Base-by-base conservation (phyloP, 2,329 filamentous ascomycete species). In the Ramichloridium luteum region DNA sequence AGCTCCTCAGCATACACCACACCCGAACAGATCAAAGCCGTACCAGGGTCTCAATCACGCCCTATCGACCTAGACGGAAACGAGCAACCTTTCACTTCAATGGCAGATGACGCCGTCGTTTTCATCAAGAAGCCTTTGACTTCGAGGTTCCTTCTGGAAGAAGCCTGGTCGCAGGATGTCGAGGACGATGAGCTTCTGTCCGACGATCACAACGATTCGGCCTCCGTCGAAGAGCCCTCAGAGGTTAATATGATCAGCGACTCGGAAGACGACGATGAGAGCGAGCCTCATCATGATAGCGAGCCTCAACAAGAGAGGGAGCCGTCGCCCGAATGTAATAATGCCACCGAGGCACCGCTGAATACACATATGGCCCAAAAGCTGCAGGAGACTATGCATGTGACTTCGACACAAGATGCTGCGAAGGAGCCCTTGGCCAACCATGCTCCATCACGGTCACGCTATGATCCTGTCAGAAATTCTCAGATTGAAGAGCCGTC, bases 1-100 rank as follows among this genome's bases (percentile, higher is more conserved):
- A 27, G 14, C 5, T 45, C 41, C 6, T 53, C 50, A 5, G 47
- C 47, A 5, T 33, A 49, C 16, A 50, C 48, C 8, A 50, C 48
- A 2, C 49, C 47, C 3, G 48, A 52, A 29, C 36, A 46, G 27
- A 11, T 17, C 16, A 45, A 40, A 33, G n/a, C n/a, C n/a, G n/a
- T n/a, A n/a, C n/a, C n/a, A n/a, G n/a, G n/a, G n/a, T n/a, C n/a
- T n/a, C n/a, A n/a, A n/a, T n/a, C n/a, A n/a, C n/a, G n/a, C n/a
- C n/a, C n/a, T n/a, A n/a, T n/a, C n/a, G n/a, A n/a, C n/a, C n/a
- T n/a, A n/a, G n/a, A n/a, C n/a, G n/a, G n/a, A n/a, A n/a, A n/a
- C n/a, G n/a, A n/a, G n/a, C n/a, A n/a, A n/a, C n/a, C n/a, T n/a
- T n/a, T n/a, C n/a, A n/a, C n/a, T n/a, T n/a, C n/a, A n/a, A n/a